phyloP scores from a whole-genome alignment of 805 yeast species.

The Candida nonsorbophila region DNA sequence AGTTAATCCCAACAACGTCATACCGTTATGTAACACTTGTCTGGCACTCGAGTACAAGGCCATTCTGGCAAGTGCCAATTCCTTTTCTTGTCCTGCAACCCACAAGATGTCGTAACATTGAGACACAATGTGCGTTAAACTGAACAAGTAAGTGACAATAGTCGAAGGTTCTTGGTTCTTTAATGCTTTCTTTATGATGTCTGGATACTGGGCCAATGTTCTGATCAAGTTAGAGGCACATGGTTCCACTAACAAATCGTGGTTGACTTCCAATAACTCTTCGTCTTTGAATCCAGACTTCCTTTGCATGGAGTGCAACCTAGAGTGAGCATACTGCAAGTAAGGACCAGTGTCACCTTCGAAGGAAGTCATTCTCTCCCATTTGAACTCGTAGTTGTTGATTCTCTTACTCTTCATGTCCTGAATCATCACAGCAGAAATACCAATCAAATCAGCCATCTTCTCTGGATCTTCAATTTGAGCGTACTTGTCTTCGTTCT shows the following conservation, averaged over 20 bases:
- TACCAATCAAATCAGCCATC: constrained; percentile 93
- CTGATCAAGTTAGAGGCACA: constrained; percentile 70
- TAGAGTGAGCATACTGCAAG: constrained; percentile 96
- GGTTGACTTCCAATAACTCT: constrained; percentile 47
- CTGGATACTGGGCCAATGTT: constrained; percentile 85
- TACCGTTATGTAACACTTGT: constrained; percentile 85
- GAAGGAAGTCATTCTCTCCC: constrained; percentile 97
- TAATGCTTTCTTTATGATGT: constrained; percentile 73
- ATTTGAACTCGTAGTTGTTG: constrained; percentile 92
- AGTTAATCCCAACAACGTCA: constrained; percentile 83
- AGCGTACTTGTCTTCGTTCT: constrained; percentile 83
- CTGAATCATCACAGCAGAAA: constrained; percentile 97
- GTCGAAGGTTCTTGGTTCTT: constrained; percentile 91
- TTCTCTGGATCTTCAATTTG: constrained; percentile 92
- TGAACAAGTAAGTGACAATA: constrained; percentile 88
- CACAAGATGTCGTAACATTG: constrained; percentile 94
- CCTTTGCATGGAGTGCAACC: constrained; percentile 91
- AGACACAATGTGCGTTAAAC: constrained; percentile 87
- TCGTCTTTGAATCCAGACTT: constrained; percentile 50
- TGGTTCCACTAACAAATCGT: constrained; percentile 60
- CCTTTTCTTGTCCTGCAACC: constrained; percentile 93
- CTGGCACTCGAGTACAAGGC: constrained; percentile 88
- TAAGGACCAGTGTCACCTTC: constrained; percentile 99
- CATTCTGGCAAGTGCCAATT: constrained; percentile 82
- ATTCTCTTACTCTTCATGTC: constrained; percentile 97